Conservation (phyloP, 768 basidiomycete genomes). For the Cubamyces sp. region DNA sequence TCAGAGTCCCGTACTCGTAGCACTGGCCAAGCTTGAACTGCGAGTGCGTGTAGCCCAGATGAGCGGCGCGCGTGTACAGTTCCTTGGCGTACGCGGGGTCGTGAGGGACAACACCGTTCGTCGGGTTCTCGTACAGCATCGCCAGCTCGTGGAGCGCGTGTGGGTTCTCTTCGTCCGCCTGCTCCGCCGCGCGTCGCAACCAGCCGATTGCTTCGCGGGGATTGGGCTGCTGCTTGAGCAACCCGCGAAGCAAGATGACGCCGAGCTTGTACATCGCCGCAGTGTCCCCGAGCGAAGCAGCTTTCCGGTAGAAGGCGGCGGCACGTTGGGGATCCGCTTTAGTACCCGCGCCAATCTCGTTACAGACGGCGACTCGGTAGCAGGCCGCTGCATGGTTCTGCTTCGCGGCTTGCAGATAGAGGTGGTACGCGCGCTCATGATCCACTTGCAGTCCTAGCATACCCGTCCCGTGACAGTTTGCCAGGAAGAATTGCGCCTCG, state of each 20-base stretch:
- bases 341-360: conserved; percentile 97
- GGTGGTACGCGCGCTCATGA: conserved; percentile 96
- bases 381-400: conserved; percentile 95
- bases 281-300: conserved; percentile 94
- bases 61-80: conserved; percentile 87
- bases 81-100: conserved; percentile 85
- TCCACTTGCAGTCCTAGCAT: conserved; percentile 95
- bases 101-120: conserved; percentile 68
- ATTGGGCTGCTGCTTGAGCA: conserved; percentile 81
- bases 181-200: conserved; percentile 93
- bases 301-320: conserved; percentile 94
- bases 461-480: conserved; percentile 96
- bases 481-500: conserved; percentile 98
- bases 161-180: conserved; percentile 98
- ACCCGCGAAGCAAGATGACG: conserved; percentile 91
- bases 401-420: conserved; percentile 96
- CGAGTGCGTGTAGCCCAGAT: conserved; percentile 90
- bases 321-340: conserved; percentile 86
- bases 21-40: conserved; percentile 96
- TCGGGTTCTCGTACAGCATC: conserved; percentile 74
- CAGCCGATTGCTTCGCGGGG: conserved; percentile 92
- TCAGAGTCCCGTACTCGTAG: conserved; percentile 89
- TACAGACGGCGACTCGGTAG: conserved; percentile 97
- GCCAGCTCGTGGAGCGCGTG: conserved; percentile 98
- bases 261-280: conserved; percentile 99